These are phyloP conservation scores for Pythium diclinum DNA, from an alignment of 352 stramenopile species.

Conservation along the genomic window DNA sequence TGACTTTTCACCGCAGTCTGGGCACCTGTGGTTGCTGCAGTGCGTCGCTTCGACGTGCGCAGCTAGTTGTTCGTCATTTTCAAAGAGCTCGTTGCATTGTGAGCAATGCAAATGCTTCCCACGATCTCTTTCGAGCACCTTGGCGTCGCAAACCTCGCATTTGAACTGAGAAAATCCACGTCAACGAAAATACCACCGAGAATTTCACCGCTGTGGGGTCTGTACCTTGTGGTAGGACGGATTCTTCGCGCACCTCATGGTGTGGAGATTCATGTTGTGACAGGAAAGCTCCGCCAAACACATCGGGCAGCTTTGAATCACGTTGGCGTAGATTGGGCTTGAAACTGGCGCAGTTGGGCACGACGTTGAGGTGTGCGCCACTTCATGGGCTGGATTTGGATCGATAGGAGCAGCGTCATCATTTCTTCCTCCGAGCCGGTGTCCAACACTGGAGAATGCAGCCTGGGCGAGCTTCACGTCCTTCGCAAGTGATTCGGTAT, in stretches of 20 bases:
- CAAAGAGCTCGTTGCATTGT: conserved; percentile 29
- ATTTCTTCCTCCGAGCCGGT: conserved; percentile 20
- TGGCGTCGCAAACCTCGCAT: conserved; percentile 37
- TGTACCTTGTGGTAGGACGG: conserved; percentile 50
- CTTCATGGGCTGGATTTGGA: not conserved
- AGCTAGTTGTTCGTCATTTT: conserved; percentile 13
- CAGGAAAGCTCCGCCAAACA: conserved; percentile 35
- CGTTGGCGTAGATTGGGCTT: not conserved
- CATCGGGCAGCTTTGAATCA: not conserved
- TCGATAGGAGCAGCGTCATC: not conserved
- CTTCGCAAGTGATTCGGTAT: conserved; percentile 20
- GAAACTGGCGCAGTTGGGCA: not conserved
- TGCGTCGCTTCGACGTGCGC: conserved; percentile 29
- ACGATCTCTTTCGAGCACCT: conserved; percentile 31
- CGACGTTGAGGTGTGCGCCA: not conserved
- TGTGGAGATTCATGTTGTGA: conserved; percentile 38
- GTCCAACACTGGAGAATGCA: conserved; percentile 25
- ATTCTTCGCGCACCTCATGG: conserved; percentile 43
- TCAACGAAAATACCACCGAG: no score
- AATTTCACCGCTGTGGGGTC: no score
- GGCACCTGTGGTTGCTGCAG: conserved; percentile 25
- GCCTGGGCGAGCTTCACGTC: conserved; percentile 27
- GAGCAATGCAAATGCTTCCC: conserved; percentile 41
- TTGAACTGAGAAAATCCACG: conserved; percentile 30
- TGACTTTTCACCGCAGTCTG: conserved; percentile 21